These are phyloP conservation scores for Baorangia bicolor DNA, from an alignment of 768 basidiomycete species.

Conservation along the genomic window DNA sequence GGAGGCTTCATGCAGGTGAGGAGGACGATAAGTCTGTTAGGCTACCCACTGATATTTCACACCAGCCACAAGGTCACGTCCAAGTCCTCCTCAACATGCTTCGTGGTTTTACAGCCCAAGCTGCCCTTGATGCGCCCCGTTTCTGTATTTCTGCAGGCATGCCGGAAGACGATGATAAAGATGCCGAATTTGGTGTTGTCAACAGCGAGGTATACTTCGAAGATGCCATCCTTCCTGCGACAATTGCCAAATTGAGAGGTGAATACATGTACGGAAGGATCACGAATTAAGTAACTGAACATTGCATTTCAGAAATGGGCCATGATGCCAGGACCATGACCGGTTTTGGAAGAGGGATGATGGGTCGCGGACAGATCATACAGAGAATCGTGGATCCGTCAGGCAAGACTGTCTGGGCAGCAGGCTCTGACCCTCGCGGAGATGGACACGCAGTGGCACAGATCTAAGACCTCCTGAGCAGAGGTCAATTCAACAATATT, in stretches of 20 bases:
- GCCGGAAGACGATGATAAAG: constrained; percentile 54
- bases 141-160: constrained; percentile 92
- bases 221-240: constrained; percentile 67
- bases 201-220: constrained; percentile 90
- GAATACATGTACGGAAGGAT: constrained; percentile 15
- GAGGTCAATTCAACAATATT: neutral
- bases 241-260: constrained; percentile 69
- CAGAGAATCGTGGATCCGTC: constrained; percentile 68
- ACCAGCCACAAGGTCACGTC: constrained; percentile 90
- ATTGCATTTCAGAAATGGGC: constrained; percentile 67
- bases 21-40: neutral
- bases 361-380: constrained; percentile 90
- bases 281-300: neutral
- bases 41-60: neutral
- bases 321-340: constrained; percentile 69
- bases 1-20: constrained; percentile 83
- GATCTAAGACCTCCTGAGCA: constrained; percentile 45
- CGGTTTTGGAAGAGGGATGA: constrained; percentile 60
- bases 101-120: constrained; percentile 83
- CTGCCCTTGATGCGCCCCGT: constrained; percentile 90
- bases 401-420: constrained; percentile 87
- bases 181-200: constrained; percentile 53
- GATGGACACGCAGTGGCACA: constrained; percentile 89
- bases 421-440: constrained; percentile 84
- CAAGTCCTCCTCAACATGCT: constrained; percentile 92